A percentile compares a stretch with the other conserved stretches of the same genome.
Conservation (phyloP, 192 early-diverging fungal genomes). For the Rhizophagus prolifer region DNA sequence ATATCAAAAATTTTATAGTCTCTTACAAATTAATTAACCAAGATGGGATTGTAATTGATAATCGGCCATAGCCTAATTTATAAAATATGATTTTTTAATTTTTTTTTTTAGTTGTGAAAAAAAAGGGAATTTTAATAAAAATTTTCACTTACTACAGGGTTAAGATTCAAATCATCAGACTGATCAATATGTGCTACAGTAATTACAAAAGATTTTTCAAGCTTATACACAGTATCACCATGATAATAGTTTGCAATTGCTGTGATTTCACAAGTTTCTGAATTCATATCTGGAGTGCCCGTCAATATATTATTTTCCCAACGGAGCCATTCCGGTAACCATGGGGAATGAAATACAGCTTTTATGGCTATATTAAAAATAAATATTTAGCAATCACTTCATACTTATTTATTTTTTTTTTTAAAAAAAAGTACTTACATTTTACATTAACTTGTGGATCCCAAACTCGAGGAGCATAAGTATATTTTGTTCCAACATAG, state of each 20-base stretch:
- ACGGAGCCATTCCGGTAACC: conserved; percentile 69
- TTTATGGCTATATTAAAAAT: conserved; percentile 53
- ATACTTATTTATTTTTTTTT: background rate
- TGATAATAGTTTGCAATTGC: conserved; percentile 69
- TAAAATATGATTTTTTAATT: background rate
- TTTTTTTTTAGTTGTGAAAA: background rate
- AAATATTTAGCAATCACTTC: background rate
- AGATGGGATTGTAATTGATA: conserved; percentile 27
- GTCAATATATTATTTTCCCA: conserved; percentile 73
- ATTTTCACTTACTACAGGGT: conserved; percentile 16
- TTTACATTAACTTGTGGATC: conserved; percentile 70
- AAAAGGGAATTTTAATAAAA: background rate
- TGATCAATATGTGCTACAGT: conserved; percentile 39
- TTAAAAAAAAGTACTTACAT: conserved; percentile 21
- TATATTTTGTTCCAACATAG: conserved; percentile 59
- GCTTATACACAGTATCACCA: conserved; percentile 45
- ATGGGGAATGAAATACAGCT: conserved; percentile 67
- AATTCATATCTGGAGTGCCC: conserved; percentile 59
- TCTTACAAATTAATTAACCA: conserved; percentile 2
- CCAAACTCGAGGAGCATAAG: conserved; percentile 70
- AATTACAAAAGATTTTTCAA: conserved; percentile 46
- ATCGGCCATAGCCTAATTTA: conserved; percentile 30
- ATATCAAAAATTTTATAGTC: no score
- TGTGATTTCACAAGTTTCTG: conserved; percentile 57
- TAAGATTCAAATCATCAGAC: conserved; percentile 37